Base-by-base conservation (phyloP, 805 yeast genomes). In the Sugiyamaella marilandica region DNA sequence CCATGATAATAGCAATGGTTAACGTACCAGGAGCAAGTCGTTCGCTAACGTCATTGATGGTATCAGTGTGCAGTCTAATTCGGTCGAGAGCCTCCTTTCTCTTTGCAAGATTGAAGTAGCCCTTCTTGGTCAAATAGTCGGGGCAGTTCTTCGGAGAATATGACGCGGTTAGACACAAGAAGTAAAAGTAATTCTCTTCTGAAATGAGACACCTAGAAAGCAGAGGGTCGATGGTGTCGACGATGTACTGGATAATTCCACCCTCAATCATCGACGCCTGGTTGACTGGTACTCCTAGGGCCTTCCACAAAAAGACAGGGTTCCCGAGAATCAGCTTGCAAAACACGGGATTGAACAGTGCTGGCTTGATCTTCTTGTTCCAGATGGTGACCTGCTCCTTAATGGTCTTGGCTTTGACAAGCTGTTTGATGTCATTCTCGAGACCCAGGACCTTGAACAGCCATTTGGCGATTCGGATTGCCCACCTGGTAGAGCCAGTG, bases 401-500 rank as follows among this genome's bases (percentile, higher is more conserved):
- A 61, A 87, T 65, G 8, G 83, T 78, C 53, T 74, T 75, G 50
- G 85, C 76, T 9, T 69, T 59, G 63, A 91, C 83, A 16, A 87
- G 68, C 54, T 75, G 72, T 41, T 78, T 75, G 49, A 86, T 80
- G 50, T 77, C 74, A 10, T 67, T 68, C 32, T 73, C 60, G 19
- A 81, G 73, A 0, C 90, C 85, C 21, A 53, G 49, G 1, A 79
- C 48, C 31, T 71, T 70, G 72, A 87, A 85, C 1, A 85, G 72
- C 56, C 75, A 78, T 55, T 75, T 75, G 9, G 89, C 85, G 54
- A 85, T 69, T 62, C 91, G 75, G 50, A 87, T 71, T 1, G 95
- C 95, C 95, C 95, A 87, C 67, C 92, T 77, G 1, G 95, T 84
- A 29, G 87, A 85, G 0, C 95, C 95, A 5, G 94, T 87, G 62